Percentiles rank a stretch among this genome's conserved stretches.
Conservation (phyloP, 1,284 basidiomycete species). For the Pseudomicrostroma phylloplanum region DNA sequence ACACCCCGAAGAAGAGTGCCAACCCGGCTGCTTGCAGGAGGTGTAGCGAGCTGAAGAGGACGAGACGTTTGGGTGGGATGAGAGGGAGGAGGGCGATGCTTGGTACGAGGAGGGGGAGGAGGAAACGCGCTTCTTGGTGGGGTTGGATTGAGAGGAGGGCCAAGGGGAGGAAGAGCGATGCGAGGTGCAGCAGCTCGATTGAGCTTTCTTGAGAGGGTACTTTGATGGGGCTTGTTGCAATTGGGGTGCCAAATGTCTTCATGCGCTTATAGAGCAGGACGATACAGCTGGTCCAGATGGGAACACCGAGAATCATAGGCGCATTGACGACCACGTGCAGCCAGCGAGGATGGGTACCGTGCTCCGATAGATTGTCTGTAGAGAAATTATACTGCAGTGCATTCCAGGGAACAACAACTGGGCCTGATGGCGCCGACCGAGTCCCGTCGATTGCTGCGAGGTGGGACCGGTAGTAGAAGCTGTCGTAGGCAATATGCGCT, state of each 20-base stretch:
- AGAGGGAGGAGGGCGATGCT: slow-evolving; percentile 6
- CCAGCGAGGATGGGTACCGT: slow-evolving; percentile 50
- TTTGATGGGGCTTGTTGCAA: neutral
- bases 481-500: neutral
- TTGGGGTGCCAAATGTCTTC: neutral
- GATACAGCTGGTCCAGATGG: slow-evolving; percentile 7
- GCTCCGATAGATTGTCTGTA: slow-evolving; percentile 40
- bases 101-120: slow-evolving; percentile 46
- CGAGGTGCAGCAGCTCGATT: slow-evolving; percentile 4
- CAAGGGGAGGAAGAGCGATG: slow-evolving; percentile 20
- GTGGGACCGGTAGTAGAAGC: neutral
- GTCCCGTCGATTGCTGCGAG: neutral
- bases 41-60: slow-evolving; percentile 11
- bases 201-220: neutral
- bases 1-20: slow-evolving; percentile 23
- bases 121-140: slow-evolving; percentile 51
- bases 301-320: slow-evolving; percentile 46
- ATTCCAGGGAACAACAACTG: slow-evolving; percentile 40
- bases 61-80: slow-evolving; percentile 12
- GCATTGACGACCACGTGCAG: slow-evolving; percentile 45
- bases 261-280: neutral
- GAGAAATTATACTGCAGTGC: slow-evolving; percentile 48
- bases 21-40: slow-evolving; percentile 22
- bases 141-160: slow-evolving; percentile 44
- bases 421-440: neutral